Percentiles rank a stretch among this genome's conserved stretches.
phyloP scores from a whole-genome alignment of 2,329 filamentous ascomycete species.

The Furcasterigmium furcatum region DNA sequence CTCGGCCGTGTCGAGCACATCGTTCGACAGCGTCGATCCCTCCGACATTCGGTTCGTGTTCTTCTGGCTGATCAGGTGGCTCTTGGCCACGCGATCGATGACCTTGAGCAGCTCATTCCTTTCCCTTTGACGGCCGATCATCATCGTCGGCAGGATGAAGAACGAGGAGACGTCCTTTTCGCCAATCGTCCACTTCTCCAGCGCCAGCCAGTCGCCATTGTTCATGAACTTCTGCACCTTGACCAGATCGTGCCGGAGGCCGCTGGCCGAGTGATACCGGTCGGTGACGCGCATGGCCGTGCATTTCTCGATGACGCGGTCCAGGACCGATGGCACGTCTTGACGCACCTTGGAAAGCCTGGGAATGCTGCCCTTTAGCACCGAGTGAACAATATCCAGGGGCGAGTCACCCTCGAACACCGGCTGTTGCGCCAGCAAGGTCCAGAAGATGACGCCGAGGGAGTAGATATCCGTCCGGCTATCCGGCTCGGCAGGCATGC shows the following conservation, averaged over 20 bases:
- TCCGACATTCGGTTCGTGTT: slow-evolving; percentile 46
- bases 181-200: slow-evolving; percentile 73
- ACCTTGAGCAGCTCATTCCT: slow-evolving; percentile 66
- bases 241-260: slow-evolving; percentile 76
- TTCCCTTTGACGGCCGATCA: slow-evolving; percentile 78
- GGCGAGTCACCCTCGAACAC: slow-evolving; percentile 79
- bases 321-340: slow-evolving; percentile 81
- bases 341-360: slow-evolving; percentile 73
- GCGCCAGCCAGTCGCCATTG: slow-evolving; percentile 67
- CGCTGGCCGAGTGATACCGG: slow-evolving; percentile 84
- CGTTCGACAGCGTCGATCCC: slow-evolving; percentile 49
- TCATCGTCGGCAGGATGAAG: slow-evolving; percentile 77
- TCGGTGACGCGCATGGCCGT: slow-evolving; percentile 85
- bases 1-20: slow-evolving; percentile 45
- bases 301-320: slow-evolving; percentile 85
- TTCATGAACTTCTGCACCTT: slow-evolving; percentile 71
- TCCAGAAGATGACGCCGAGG: slow-evolving; percentile 86
- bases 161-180: slow-evolving; percentile 89
- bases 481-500: slow-evolving; percentile 89
- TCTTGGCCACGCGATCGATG: slow-evolving; percentile 72
- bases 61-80: slow-evolving; percentile 48
- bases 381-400: slow-evolving; percentile 87
- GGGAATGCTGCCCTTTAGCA: slow-evolving; percentile 75
- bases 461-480: slow-evolving; percentile 92
- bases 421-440: slow-evolving; percentile 72